A percentile compares a stretch with the other conserved stretches of the same genome.
Conservation (phyloP, 352 stramenopile species). For the Phytophthora kernoviae region DNA sequence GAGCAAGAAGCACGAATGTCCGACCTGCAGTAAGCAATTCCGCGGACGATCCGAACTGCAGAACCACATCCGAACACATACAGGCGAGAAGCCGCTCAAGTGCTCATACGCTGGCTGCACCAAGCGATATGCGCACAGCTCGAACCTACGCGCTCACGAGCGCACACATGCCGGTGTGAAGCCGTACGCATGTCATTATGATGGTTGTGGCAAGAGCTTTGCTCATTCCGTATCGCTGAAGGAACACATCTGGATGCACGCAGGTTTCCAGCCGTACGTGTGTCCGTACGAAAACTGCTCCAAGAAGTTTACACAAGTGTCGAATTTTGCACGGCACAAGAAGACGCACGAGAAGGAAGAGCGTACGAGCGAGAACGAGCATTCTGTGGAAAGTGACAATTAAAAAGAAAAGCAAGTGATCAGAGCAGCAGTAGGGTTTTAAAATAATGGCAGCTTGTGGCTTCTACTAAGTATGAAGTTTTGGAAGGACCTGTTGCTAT, state of each 20-base stretch:
- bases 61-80: conserved; percentile 91
- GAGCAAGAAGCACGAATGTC: conserved; percentile 87
- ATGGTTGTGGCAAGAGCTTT: conserved; percentile 90
- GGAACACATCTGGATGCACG: conserved; percentile 93
- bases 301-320: conserved; percentile 91
- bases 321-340: conserved; percentile 88
- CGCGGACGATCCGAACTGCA: conserved; percentile 82
- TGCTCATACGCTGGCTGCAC: conserved; percentile 86
- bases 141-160: conserved; percentile 91
- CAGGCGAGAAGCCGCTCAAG: conserved; percentile 89
- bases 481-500: background rate
- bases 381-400: conserved; percentile 59
- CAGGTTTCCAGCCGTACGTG: conserved; percentile 89
- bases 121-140: conserved; percentile 91
- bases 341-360: conserved; percentile 87
- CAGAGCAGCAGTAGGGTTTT: conserved; percentile 6
- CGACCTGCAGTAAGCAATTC: conserved; percentile 87
- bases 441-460: conserved; percentile 18
- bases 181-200: conserved; percentile 91
- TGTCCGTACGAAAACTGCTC: conserved; percentile 90
- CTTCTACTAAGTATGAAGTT: background rate
- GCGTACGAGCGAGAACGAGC: conserved; percentile 44
- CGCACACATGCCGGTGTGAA: conserved; percentile 91
- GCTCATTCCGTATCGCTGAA: conserved; percentile 91
- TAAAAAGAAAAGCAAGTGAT: no score